A percentile compares a stretch with the other conserved stretches of the same genome.
Conservation (phyloP, 148 eudicot species). For the Heliamphora exappendiculata region DNA sequence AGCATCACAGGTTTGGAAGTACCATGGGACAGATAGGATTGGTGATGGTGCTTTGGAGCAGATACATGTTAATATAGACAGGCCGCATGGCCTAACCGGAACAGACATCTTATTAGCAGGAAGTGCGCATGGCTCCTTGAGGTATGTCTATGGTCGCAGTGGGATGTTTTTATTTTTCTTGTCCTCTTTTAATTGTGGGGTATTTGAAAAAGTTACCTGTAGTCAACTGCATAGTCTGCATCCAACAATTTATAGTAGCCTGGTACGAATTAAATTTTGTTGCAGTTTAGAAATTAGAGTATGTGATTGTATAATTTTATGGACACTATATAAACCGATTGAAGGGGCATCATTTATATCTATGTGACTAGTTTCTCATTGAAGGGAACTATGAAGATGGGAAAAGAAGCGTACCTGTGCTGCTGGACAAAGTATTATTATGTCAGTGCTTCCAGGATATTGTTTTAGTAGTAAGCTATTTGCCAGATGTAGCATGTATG, state of each 20-base stretch:
- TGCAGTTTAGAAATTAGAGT: constrained; percentile 1
- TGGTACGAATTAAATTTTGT: neutral
- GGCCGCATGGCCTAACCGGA: constrained; percentile 37
- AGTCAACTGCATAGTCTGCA: neutral
- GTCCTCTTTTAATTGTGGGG: neutral
- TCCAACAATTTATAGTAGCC: neutral
- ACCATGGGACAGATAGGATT: constrained; percentile 36
- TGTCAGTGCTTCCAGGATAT: neutral
- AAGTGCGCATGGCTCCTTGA: constrained; percentile 38
- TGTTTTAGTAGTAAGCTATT: neutral
- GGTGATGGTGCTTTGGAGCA: constrained; percentile 46
- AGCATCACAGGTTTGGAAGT: constrained; percentile 59
- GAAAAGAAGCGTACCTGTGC: neutral
- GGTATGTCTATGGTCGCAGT: constrained; percentile 29
- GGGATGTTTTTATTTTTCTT: neutral
- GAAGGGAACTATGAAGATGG: neutral
- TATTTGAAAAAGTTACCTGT: neutral
- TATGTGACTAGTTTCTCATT: neutral
- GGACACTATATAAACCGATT: neutral
- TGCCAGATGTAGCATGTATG: neutral
- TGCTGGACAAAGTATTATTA: neutral
- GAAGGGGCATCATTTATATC: neutral
- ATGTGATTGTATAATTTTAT: neutral
- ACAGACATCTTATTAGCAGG: constrained; percentile 52
- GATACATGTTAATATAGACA: constrained; percentile 30